Conservation (phyloP, 805 yeast genomes). For the Sugiyamaella marilandica region DNA sequence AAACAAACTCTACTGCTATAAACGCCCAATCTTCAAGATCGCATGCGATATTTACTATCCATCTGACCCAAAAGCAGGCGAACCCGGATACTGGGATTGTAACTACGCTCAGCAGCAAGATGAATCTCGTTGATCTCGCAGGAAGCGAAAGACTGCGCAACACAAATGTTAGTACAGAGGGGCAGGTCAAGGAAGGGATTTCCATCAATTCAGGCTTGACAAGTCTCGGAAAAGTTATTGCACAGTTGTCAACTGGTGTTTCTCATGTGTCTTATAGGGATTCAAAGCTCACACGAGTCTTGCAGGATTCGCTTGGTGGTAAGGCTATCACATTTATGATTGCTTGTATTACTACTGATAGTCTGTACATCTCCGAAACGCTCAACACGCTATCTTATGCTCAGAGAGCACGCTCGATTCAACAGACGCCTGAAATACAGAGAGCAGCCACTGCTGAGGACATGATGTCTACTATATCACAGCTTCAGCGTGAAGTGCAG, state of each 20-base stretch:
- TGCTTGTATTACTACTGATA: constrained; percentile 58
- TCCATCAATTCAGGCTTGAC: constrained; percentile 64
- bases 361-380: constrained; percentile 22
- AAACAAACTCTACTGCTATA: constrained; percentile 62
- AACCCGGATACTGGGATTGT: constrained; percentile 24
- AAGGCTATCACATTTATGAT: constrained; percentile 86
- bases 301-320: constrained; percentile 84
- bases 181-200: constrained; percentile 57
- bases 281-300: constrained; percentile 62
- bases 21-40: constrained; percentile 66
- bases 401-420: constrained; percentile 26
- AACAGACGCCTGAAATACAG: constrained; percentile 25
- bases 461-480: constrained; percentile 10
- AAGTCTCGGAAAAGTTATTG: constrained; percentile 57
- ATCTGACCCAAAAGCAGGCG: constrained; percentile 42
- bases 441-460: constrained; percentile 18
- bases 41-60: constrained; percentile 63
- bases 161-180: constrained; percentile 41
- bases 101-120: constrained; percentile 44
- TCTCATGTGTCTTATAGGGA: constrained; percentile 53
- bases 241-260: constrained; percentile 33
- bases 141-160: constrained; percentile 60
- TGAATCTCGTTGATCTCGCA: constrained; percentile 65
- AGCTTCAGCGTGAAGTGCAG: constrained; percentile 19
- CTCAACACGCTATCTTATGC: constrained; percentile 23